phyloP scores from a whole-genome alignment of 2,329 filamentous ascomycete genomes.

The Coniella vitis region DNA sequence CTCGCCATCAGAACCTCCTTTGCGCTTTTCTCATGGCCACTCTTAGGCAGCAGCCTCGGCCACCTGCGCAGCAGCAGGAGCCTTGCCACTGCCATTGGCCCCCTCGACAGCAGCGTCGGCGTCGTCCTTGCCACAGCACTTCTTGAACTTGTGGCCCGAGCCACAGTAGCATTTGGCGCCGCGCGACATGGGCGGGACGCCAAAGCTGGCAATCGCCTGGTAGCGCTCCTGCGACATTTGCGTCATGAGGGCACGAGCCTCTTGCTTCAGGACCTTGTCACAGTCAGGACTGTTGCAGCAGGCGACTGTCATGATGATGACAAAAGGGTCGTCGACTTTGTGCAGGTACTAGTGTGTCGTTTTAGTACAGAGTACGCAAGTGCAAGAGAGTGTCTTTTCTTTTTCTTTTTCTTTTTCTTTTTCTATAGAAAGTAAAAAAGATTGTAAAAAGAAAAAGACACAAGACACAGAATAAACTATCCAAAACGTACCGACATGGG shows the following conservation, averaged over 20 bases:
- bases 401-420: background rate
- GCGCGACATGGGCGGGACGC: slow-evolving; percentile 11
- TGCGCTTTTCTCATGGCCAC: too few relatives aligned
- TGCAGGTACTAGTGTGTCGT: slow-evolving; percentile 11
- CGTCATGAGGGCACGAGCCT: slow-evolving; percentile 12
- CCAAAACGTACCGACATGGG: slow-evolving; percentile 16
- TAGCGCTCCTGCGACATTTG: slow-evolving; percentile 13
- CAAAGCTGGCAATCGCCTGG: slow-evolving; percentile 14
- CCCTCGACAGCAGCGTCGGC: background rate
- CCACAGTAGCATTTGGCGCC: slow-evolving; percentile 17
- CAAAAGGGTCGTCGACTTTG: slow-evolving; percentile 14
- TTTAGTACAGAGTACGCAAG: background rate
- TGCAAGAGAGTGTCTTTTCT: background rate
- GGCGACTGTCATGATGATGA: slow-evolving; percentile 17
- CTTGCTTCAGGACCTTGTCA: slow-evolving; percentile 12
- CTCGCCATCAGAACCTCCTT: too few relatives aligned
- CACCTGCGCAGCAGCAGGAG: background rate
- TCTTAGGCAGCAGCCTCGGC: background rate
- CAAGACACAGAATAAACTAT: background rate
- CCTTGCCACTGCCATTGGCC: background rate
- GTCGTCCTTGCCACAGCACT: slow-evolving; percentile 12
- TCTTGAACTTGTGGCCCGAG: slow-evolving; percentile 15
- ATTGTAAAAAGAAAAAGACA: background rate
- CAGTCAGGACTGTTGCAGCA: slow-evolving; percentile 7
- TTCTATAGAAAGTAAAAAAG: background rate